Percentiles rank a stretch among this genome's conserved stretches.
Evolutionary conservation across 139 green algal genomes (phyloP).

Genomic region (Medakamo hakoo): DNA sequence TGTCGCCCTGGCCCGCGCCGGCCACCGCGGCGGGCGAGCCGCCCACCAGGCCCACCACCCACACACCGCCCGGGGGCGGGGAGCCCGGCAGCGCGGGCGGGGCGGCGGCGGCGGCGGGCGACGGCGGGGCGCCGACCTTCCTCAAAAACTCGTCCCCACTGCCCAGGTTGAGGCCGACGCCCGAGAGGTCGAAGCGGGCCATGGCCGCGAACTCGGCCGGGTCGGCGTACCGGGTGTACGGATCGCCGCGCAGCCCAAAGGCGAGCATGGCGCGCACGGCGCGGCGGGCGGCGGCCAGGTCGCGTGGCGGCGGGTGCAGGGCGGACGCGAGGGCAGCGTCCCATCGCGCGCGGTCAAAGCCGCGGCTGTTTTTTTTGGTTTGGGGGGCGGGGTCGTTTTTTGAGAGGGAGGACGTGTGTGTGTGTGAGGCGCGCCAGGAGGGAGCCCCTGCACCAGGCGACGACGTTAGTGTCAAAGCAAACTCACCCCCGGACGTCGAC

Average conservation of each 20-base stretch:
- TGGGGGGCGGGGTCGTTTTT: conserved; percentile 5
- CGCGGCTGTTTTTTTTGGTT: conserved; percentile 2
- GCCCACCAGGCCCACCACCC: conserved; percentile 70
- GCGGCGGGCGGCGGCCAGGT: conserved; percentile 7
- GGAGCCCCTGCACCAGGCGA: conserved; percentile 16
- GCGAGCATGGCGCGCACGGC: conserved; percentile 37
- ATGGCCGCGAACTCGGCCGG: conserved; percentile 64
- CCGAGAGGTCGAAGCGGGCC: conserved; percentile 89
- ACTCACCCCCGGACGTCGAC: conserved; percentile 28
- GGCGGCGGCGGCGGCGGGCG: neutral
- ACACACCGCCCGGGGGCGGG: conserved; percentile 22
- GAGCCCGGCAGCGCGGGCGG: no score
- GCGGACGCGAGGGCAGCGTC: neutral
- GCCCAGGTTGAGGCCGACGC: conserved; percentile 85
- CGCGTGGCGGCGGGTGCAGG: conserved; percentile 8
- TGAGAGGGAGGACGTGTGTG: no score
- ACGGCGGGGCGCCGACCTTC: neutral
- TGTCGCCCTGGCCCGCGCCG: conserved; percentile 64
- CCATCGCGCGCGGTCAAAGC: neutral
- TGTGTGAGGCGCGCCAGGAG: conserved; percentile 13
- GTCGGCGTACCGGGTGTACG: conserved; percentile 78
- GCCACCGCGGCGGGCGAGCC: conserved; percentile 50
- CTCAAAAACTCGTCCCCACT: conserved; percentile 48
- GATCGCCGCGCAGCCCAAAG: conserved; percentile 49
- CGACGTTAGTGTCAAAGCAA: conserved; percentile 34